A percentile compares a stretch with the other conserved stretches of the same genome.
Conservation (phyloP, 2,329 filamentous ascomycete species). For the Nemania diffusa region DNA sequence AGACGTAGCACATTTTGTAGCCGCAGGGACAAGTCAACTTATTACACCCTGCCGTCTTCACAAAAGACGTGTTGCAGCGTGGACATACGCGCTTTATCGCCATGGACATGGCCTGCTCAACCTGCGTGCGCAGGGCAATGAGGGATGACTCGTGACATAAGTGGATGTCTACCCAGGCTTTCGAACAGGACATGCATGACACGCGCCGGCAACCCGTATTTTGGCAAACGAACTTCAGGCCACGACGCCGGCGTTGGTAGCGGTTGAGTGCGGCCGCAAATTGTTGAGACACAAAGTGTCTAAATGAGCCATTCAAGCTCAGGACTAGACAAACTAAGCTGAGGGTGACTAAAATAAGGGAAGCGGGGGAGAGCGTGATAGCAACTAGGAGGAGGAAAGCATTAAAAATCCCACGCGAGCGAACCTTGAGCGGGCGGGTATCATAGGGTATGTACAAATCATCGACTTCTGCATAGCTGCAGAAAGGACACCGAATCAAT, state of each 20-base stretch:
- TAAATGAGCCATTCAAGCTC: conserved; percentile 56
- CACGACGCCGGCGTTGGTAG: conserved; percentile 75
- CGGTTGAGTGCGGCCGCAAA: conserved; percentile 72
- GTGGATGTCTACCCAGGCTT: conserved; percentile 88
- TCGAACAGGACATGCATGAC: conserved; percentile 85
- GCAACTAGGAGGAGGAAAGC: conserved; percentile 49
- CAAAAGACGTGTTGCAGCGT: conserved; percentile 88
- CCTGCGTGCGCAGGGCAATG: conserved; percentile 83
- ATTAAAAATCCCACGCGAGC: conserved; percentile 61
- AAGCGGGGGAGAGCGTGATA: conserved; percentile 58
- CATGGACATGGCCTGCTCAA: conserved; percentile 92
- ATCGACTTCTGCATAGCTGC: conserved; percentile 89
- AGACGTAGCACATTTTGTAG: conserved; percentile 98
- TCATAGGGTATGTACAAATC: conserved; percentile 72
- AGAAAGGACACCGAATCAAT: conserved; percentile 88
- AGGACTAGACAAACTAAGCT: conserved; percentile 53
- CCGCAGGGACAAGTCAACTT: conserved; percentile 96
- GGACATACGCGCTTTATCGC: conserved; percentile 96
- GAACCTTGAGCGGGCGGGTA: conserved; percentile 66
- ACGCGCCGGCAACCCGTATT: conserved; percentile 72
- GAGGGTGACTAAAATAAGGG: conserved; percentile 65
- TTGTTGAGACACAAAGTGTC: conserved; percentile 56
- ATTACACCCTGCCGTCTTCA: conserved; percentile 95
- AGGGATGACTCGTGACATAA: conserved; percentile 87
- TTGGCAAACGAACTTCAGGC: conserved; percentile 81